A percentile compares a stretch with the other conserved stretches of the same genome.
Conservation (phyloP, 2,329 filamentous ascomycete species). For the Beauveria sp. region DNA sequence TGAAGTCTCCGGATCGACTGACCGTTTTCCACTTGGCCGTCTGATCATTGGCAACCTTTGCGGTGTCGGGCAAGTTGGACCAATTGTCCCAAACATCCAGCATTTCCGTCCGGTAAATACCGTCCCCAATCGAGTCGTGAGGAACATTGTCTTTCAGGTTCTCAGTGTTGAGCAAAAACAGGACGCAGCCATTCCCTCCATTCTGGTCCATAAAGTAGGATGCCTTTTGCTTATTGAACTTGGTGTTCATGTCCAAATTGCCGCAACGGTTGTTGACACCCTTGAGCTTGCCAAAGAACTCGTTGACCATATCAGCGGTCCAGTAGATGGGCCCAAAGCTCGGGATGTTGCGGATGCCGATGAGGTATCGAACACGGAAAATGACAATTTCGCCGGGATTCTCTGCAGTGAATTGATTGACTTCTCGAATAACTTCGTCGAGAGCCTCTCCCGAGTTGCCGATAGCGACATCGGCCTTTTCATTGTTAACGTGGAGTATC, state of each 20-base stretch:
- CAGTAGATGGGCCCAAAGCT: slow-evolving; percentile 25
- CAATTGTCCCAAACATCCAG: slow-evolving; percentile 23
- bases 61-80: slow-evolving; percentile 22
- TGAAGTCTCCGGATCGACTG: slow-evolving; percentile 14
- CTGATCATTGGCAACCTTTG: slow-evolving; percentile 18
- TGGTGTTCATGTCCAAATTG: slow-evolving; percentile 17
- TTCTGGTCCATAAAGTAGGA: slow-evolving; percentile 26
- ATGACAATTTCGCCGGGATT: slow-evolving; percentile 38
- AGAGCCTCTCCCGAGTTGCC: slow-evolving; percentile 39
- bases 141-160: slow-evolving; percentile 17
- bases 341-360: slow-evolving; percentile 31
- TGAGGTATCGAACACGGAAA: slow-evolving; percentile 35
- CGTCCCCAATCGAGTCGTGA: slow-evolving; percentile 19
- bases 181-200: slow-evolving; percentile 25
- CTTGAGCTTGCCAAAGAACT: slow-evolving; percentile 35
- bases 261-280: slow-evolving; percentile 33
- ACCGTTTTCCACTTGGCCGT: slow-evolving; percentile 18
- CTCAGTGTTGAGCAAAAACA: slow-evolving; percentile 22
- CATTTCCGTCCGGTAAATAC: slow-evolving; percentile 22
- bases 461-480: slow-evolving; percentile 27
- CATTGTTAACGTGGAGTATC: slow-evolving; percentile 33
- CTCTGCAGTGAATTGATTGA: slow-evolving; percentile 37
- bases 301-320: slow-evolving; percentile 29
- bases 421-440: slow-evolving; percentile 32
- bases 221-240: slow-evolving; percentile 21